Evolutionary conservation across 108 stramenopile species (phyloP).

Genomic region (Cyclotella choctawhatcheeana): DNA sequence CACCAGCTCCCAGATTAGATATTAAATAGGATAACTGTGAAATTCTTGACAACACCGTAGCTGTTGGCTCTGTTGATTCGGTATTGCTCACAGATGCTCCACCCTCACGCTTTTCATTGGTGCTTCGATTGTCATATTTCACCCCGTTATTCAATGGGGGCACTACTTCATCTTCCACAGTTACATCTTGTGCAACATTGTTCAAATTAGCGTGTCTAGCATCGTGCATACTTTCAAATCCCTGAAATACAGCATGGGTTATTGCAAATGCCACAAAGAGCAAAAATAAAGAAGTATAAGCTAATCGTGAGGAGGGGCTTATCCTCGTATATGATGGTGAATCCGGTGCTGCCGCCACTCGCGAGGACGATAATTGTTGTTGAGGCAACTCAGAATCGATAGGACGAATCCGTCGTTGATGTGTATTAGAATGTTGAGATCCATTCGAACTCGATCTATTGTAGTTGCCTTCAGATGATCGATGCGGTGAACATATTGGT

Average conservation of each 20-base stretch:
- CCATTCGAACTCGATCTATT: not conserved
- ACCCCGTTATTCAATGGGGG: not conserved
- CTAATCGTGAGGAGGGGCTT: conserved; percentile 11
- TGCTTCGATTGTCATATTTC: conserved; percentile 17
- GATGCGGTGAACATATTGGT: not conserved
- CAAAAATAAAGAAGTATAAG: conserved; percentile 21
- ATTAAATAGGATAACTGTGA: conserved; percentile 62
- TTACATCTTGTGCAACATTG: not conserved
- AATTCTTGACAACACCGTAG: conserved; percentile 40
- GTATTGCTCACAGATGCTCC: conserved; percentile 8
- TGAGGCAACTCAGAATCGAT: not conserved
- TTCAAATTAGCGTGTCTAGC: not conserved
- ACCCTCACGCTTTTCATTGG: conserved; percentile 18
- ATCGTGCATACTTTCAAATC: conserved; percentile 34
- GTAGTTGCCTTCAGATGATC: not conserved
- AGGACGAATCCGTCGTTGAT: not conserved
- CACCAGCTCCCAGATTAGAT: conserved; percentile 76
- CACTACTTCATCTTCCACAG: not conserved
- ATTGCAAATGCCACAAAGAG: conserved; percentile 28
- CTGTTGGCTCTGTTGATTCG: conserved; percentile 2
- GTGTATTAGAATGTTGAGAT: too few relatives aligned
- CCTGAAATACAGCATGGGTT: conserved; percentile 23
- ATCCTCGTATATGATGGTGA: not conserved
- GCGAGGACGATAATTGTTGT: not conserved
- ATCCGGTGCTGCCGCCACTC: not conserved